Percentiles rank a stretch among this genome's conserved stretches.
These are phyloP conservation scores for Diaporthe humulicola DNA, from an alignment of 2,329 filamentous ascomycete species.

Conservation along the genomic window DNA sequence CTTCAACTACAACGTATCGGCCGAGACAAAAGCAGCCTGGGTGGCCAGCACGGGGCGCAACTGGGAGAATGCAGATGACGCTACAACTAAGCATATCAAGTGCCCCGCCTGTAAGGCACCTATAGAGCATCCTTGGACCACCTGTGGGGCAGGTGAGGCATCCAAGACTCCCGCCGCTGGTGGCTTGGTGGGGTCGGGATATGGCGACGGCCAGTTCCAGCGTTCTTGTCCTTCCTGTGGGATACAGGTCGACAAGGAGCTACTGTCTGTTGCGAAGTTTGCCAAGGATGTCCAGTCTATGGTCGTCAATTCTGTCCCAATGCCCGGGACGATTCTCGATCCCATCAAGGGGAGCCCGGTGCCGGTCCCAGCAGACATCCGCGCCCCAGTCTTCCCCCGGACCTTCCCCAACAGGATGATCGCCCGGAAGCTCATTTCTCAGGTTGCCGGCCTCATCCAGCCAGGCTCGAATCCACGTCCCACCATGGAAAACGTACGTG, in stretches of 20 bases:
- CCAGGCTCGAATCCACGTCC: constrained; percentile 46
- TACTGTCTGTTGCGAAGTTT: constrained; percentile 74
- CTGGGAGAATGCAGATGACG: constrained; percentile 73
- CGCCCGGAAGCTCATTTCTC: constrained; percentile 56
- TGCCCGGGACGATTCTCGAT: constrained; percentile 78
- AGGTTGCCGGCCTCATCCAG: constrained; percentile 57
- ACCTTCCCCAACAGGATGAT: constrained; percentile 73
- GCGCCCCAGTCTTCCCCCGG: constrained; percentile 47
- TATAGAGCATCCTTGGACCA: constrained; percentile 72
- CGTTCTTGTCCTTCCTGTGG: constrained; percentile 65
- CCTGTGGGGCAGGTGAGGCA: constrained; percentile 54
- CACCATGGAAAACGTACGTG: constrained; percentile 65
- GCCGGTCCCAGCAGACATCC: constrained; percentile 42
- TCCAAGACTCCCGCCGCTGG: constrained; percentile 46
- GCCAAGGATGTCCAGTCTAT: constrained; percentile 66
- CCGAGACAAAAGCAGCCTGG: constrained; percentile 62
- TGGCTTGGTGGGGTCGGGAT: constrained; percentile 66
- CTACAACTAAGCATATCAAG: constrained; percentile 58
- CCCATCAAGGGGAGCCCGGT: constrained; percentile 64
- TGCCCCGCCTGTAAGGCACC: constrained; percentile 67
- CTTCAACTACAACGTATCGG: constrained; percentile 68
- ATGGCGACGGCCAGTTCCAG: constrained; percentile 69
- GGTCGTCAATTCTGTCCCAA: constrained; percentile 60
- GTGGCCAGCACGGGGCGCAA: constrained; percentile 58
- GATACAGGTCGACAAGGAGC: constrained; percentile 65